Base-by-base conservation (phyloP, 306 rosid species). In the Arachis stenosperma region DNA sequence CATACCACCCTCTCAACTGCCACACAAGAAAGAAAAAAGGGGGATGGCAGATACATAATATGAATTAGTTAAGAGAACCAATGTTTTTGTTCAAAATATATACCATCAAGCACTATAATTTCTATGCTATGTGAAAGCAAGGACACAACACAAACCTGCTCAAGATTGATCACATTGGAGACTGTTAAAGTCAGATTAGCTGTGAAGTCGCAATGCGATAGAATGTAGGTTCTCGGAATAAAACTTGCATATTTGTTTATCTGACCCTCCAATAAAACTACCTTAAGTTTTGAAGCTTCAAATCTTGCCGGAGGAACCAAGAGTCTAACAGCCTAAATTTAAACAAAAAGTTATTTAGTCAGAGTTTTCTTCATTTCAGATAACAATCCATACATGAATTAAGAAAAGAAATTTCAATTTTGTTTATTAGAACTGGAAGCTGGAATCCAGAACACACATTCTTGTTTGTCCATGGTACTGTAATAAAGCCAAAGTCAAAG, bases 121-220 rank as follows among this genome's bases (percentile, higher is more conserved):
- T 48, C 29, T 1, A 27, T 67, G 59, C 22, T 29, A 63, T 62
- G 13, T 48, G 40, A 41, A 41, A 52, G 14, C 52, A 22, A 46
- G 41, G 68, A 74, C 15, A 81, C 72, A 65, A 74, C 15, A 81
- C 72, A 65, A 73, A 93, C 98, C 97, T 93, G 98, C 54, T 93
- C 92, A 47, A 89, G 92, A 77, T 88, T 88, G 88, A 93, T 91
- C 76, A 93, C 94, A 76, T 89, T 86, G 76, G 98, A 93, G 80
- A 93, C 88, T 7, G 90, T 90, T 81, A 93, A 91, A 70, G 97
- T 91, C 60, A 93, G 81, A 77, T 93, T 91, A 75, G 98, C 98
- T 37, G 97, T 93, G 66, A 91, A 91, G 85, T 93, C 98, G 59
- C 98, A 93, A 54, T 93, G 98, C 41, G 98, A 93, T 6, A 93